Evolutionary conservation across 225 moss, liverwort and hornwort species (phyloP).

Genomic region (Marchantia polymorpha): DNA sequence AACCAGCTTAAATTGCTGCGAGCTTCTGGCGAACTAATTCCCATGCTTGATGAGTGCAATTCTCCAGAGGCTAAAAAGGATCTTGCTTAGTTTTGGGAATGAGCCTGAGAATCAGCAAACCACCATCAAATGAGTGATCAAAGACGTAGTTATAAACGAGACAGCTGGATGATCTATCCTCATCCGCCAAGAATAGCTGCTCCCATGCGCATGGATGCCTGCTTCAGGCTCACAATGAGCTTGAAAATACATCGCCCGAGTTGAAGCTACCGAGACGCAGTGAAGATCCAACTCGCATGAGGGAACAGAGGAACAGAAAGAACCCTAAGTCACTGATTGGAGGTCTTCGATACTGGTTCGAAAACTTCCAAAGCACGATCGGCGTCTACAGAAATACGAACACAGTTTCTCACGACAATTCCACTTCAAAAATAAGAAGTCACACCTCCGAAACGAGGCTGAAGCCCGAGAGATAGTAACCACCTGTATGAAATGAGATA

Average conservation of each 20-base stretch:
- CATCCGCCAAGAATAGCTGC: not conserved
- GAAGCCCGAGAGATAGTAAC: conserved; percentile 33
- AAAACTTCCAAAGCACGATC: conserved; percentile 2
- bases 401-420: conserved; percentile 18
- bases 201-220: not conserved
- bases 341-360: not conserved
- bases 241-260: not conserved
- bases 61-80: not conserved
- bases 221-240: not conserved
- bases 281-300: not conserved
- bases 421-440: conserved; percentile 29
- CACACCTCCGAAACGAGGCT: conserved; percentile 35
- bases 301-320: not conserved
- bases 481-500: conserved; percentile 55
- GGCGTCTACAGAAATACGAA: not conserved
- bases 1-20: not conserved
- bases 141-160: not conserved
- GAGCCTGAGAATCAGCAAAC: not conserved
- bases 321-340: conserved; percentile 7
- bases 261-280: not conserved
- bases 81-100: not conserved
- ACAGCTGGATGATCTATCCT: not conserved
- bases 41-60: not conserved
- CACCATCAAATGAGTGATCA: not conserved
- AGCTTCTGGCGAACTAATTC: not conserved